phyloP scores from a whole-genome alignment of 495 filamentous ascomycete genomes.

The Penicillium steckii region DNA sequence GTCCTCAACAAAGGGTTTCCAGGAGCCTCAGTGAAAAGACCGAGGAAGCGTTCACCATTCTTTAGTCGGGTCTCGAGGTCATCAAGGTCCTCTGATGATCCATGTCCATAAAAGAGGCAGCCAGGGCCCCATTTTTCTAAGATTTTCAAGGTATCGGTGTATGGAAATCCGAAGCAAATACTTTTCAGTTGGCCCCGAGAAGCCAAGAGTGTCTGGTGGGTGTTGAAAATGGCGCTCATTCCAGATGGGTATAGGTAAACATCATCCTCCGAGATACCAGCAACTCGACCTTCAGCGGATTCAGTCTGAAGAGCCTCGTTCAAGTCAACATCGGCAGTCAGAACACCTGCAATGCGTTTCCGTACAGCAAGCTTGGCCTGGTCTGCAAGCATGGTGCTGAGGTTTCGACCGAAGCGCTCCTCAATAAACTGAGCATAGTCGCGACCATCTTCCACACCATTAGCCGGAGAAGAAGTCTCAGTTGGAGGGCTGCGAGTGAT shows the following conservation, averaged over 20 bases:
- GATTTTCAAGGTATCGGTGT: constrained; percentile 94
- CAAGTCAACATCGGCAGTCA: constrained; percentile 71
- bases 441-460: constrained; percentile 45
- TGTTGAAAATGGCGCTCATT: constrained; percentile 93
- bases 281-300: constrained; percentile 51
- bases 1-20: constrained; percentile 86
- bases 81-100: constrained; percentile 77
- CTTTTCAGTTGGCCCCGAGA: constrained; percentile 43
- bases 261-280: constrained; percentile 80
- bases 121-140: constrained; percentile 93
- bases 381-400: constrained; percentile 71
- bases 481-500: constrained; percentile 15
- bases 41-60: constrained; percentile 74
- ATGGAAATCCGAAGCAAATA: constrained; percentile 70
- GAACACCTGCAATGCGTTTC: constrained; percentile 81
- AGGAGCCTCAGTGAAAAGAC: constrained; percentile 91
- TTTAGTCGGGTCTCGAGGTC: constrained; percentile 73
- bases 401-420: constrained; percentile 90
- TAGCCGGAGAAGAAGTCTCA: constrained; percentile 8
- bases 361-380: constrained; percentile 85
- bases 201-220: constrained; percentile 69
- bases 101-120: constrained; percentile 85
- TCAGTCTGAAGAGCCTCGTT: constrained; percentile 55
- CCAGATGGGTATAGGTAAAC: constrained; percentile 85
- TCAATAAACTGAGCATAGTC: constrained; percentile 84